Evolutionary conservation across 2,329 filamentous ascomycete species (phyloP).

Genomic region (Sclerotinia subarctica): DNA sequence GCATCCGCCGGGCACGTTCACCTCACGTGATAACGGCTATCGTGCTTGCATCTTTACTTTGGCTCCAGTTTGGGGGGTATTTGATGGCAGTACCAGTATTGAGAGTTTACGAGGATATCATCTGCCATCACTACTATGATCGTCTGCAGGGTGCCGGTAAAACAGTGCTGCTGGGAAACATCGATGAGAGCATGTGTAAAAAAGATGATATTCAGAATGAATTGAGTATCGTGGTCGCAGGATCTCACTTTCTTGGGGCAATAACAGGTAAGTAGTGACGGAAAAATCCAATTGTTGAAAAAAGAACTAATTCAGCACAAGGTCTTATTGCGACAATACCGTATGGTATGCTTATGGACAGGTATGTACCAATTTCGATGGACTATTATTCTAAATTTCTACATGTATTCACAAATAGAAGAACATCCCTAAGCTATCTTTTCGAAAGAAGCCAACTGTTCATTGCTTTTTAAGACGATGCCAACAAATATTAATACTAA

Average conservation of each 20-base stretch:
- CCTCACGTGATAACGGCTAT: constrained; percentile 38
- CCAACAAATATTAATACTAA: constrained; percentile 16
- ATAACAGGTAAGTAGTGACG: constrained; percentile 33
- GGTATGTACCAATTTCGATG: constrained; percentile 27
- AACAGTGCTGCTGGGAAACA: constrained; percentile 30
- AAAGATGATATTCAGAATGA: constrained; percentile 40
- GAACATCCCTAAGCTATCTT: neutral
- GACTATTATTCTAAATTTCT: neutral
- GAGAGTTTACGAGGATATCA: constrained; percentile 42
- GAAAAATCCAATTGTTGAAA: neutral
- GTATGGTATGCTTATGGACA: constrained; percentile 43
- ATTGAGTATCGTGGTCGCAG: constrained; percentile 40
- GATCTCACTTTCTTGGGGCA: constrained; percentile 36
- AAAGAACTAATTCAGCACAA: constrained; percentile 4
- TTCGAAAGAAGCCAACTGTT: too few species aligned
- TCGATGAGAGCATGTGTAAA: constrained; percentile 42
- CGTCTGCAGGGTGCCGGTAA: constrained; percentile 27
- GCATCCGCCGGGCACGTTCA: constrained; percentile 24
- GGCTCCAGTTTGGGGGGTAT: constrained; percentile 33
- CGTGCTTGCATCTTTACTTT: constrained; percentile 37
- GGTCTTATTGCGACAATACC: constrained; percentile 39
- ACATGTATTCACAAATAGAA: neutral
- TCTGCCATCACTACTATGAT: constrained; percentile 42
- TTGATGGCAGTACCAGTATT: constrained; percentile 39
- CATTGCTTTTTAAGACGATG: too few species aligned